Evolutionary conservation across 352 stramenopile species (phyloP), one percentile per base, ranked within the genome.

Genomic region (Globisporangium splendens): DNA sequence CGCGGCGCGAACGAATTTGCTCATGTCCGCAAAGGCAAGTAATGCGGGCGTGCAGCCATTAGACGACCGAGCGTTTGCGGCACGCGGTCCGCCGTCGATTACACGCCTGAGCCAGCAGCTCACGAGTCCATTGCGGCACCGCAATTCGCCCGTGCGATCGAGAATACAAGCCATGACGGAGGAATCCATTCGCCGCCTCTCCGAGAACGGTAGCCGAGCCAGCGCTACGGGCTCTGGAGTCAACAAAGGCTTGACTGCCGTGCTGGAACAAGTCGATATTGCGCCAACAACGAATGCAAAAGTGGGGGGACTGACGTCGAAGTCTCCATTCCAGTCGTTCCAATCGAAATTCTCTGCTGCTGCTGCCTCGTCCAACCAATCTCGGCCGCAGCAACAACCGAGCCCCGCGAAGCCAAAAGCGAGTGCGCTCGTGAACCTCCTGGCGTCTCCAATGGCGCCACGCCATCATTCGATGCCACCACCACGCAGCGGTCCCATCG

Each of bases 311-410:
- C 31, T 66, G n/a, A 57, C 71, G 1, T 61, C 78, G 3, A 91
- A 89, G 55, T 91, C 83, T 2, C 83, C 83, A 11, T 93, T 91
- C 61, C 76, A 88, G 61, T 93, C 83, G 20, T 89, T 93, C 57
- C 83, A 91, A 56, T 83, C 75, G 49, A 93, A 93, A 59, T 70
- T 88, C 31, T 59, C 43, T 0, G 44, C 20, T 31, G 5, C 24
- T 31, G 15, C 51, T 55, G 5, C n/a, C 18, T 24, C 59, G 46
- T 1, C 28, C 3, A 35, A 35, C 28, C 28, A 35, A 8, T 35
- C 28, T 35, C 28, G 28, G 10, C 28, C 28, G 5, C 28, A 35
- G 28, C 24, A 56, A 1, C 58, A 54, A 6, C 63, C 47, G 20
- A 70, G 50, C 42, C 59, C 51, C 28, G 50, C 22, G 49, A 43